phyloP scores from a whole-genome alignment of 140 eudicot species.

The Oenanthe javanica region DNA sequence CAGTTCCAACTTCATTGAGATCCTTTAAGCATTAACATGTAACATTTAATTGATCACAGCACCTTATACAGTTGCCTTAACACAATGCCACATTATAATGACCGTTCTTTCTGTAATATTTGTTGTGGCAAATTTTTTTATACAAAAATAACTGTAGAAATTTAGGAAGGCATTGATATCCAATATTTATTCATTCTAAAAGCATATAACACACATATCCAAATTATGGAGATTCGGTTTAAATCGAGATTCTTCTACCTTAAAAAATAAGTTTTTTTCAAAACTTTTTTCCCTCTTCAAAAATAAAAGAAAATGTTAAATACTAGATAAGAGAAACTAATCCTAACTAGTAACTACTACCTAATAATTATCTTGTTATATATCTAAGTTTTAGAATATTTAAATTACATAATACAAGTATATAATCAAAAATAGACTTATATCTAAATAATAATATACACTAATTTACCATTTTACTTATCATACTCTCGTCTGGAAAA shows the following conservation, averaged over 20 bases:
- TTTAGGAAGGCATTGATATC: neutral
- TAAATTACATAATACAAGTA: too few relatives aligned
- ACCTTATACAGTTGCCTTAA: neutral
- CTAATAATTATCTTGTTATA: neutral
- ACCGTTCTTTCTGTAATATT: neutral
- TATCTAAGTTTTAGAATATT: too few relatives aligned
- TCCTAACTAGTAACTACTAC: neutral
- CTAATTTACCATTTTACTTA: too few relatives aligned
- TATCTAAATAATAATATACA: too few relatives aligned
- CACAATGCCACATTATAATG: neutral
- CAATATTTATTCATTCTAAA: neutral
- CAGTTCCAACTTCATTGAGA: too few relatives aligned
- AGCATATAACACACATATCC: neutral
- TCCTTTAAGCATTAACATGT: neutral
- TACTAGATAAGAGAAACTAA: neutral
- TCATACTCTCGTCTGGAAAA: too few relatives aligned
- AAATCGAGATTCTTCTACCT: neutral
- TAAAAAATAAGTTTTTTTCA: too few relatives aligned
- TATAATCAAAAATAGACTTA: too few relatives aligned
- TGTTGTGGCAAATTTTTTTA: neutral
- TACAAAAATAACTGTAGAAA: neutral
- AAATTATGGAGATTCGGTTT: neutral
- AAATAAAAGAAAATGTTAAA: too few relatives aligned
- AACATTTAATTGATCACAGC: neutral
- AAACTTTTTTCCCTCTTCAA: too few relatives aligned